Conservation (phyloP, 2,329 filamentous ascomycete species). For the Fusarium equiseti region DNA sequence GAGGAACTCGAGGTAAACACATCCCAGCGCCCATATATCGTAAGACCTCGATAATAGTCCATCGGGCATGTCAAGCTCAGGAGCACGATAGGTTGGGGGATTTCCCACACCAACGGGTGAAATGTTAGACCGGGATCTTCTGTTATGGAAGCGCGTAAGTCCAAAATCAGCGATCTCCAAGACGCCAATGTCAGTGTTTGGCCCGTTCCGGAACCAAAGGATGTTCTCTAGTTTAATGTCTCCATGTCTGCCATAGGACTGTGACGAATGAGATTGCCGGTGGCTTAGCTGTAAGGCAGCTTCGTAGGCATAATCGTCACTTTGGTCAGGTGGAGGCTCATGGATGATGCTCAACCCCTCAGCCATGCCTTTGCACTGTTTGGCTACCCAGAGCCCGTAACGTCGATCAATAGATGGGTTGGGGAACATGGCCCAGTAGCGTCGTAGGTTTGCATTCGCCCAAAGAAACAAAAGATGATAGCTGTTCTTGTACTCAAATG, state of each 20-base stretch:
- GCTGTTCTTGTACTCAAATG: not conserved
- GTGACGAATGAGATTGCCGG: not conserved
- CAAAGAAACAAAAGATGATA: not conserved
- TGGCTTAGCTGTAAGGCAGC: not conserved
- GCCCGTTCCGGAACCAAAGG: constrained; percentile 3
- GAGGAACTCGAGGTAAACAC: not conserved
- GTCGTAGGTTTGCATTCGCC: not conserved
- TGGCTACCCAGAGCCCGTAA: constrained; percentile 1
- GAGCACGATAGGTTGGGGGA: not conserved
- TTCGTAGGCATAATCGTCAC: constrained; percentile 1
- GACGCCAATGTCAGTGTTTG: not conserved
- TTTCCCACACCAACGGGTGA: not conserved
- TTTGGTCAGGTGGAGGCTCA: not conserved
- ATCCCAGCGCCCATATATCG: not conserved
- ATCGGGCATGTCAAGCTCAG: constrained; percentile 2
- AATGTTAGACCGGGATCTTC: not conserved
- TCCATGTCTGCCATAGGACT: not conserved
- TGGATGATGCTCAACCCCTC: not conserved
- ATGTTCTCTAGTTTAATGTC: constrained; percentile 9
- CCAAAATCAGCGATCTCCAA: constrained; percentile 9
- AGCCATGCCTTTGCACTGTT: constrained; percentile 4
- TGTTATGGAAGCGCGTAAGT: not conserved
- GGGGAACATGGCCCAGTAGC: constrained; percentile 8
- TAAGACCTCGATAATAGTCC: not conserved
- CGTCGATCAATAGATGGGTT: not conserved